Base-by-base conservation (phyloP, 139 green algal species). In the Tetradesmus obliquus region DNA sequence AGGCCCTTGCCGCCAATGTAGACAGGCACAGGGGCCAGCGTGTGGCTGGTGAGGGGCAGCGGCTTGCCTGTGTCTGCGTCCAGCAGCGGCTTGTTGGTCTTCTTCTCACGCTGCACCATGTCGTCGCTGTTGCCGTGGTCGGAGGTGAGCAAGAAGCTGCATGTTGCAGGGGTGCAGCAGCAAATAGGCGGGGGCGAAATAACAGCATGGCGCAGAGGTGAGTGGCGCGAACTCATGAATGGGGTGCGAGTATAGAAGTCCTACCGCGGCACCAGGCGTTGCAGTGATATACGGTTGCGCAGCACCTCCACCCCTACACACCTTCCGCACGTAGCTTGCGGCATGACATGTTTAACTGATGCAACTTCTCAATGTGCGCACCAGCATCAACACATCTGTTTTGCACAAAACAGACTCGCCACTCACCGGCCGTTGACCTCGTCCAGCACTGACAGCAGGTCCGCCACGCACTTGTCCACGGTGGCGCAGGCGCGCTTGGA, bases 51-150 rank as follows among this genome's bases (percentile, higher is more conserved):
- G n/a, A 99, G 96, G 32, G 96, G 90, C 91, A 99, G 87, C 62
- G 94, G 92, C 88, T 96, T 97, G 91, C 97, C 98, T 7, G 82
- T 86, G 22, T 92, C 82, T 12, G n/a, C 82, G 55, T 92, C 89
- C 62, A 89, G 88, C 12, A 99, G 81, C 0, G 95, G 94, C 92
- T 97, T 93, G 82, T 85, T 84, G 62, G 94, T 92, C 95, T 99
- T 99, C 95, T 98, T 99, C 92, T 97, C 94, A 45, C 98, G 95
- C 92, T 99, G 96, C 89, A 99, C 98, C 98, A 99, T 99, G 94
- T 99, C 98, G 90, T 99, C 98, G 2, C 97, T 97, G 93, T 99
- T 99, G 89, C 98, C 98, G 90, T 99, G 98, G 94, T 99, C 98
- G 0, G 96, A 93, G 5, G 97, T 99, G 19, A 99, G 80, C 12